Base-by-base conservation (phyloP, 2,329 filamentous ascomycete species). In the Xylariaceae sp. region DNA sequence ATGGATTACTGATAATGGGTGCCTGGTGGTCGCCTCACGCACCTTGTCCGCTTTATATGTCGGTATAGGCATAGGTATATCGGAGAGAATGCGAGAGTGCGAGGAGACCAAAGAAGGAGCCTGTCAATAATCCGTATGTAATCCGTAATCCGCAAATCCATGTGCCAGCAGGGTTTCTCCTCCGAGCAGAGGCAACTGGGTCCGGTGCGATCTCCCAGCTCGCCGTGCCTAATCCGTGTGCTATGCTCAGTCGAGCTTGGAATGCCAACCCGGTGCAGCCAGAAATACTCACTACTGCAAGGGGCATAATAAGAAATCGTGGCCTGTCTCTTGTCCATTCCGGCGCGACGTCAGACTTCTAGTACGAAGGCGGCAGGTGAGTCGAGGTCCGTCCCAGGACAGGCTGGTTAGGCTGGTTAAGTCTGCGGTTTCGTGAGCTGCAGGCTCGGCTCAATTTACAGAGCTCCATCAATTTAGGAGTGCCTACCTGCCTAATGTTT, bases 281-380 rank as follows among this genome's bases (percentile, higher is more conserved):
- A 51, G 56, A 53, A 56, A 59, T 52, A 49, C 53, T 50, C 59
- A 59, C 49, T 49, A 49, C 47, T 58, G 62, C 62, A 60, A 63
- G 55, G 60, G 60, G 56, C 55, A 60, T n/a, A 47, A 15, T 30
- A 30, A 30, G 23, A 30, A 30, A 30, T 30, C 11, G 37, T 11
- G 18, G 35, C 48, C 37, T 37, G 47, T 44, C 15, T 50, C 42
- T 37, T 60, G 55, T 34, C 51, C 53, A 57, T 62, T 60, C 58
- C 37, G 49, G 51, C 49, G 34, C 51, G 35, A 53, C 35, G 42
- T 42, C 37, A 42, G 37, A 42, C 11, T 30, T 30, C 23, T 30
- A 30, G 23, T 30, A 30, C 23, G 23, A 30, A 30, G 23, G 23
- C 23, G 23, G 23, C 23, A 30, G 23, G 23, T 30, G 23, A 30